phyloP scores from a whole-genome alignment of 257 asterid genomes.

The Solanum pinnatisectum region DNA sequence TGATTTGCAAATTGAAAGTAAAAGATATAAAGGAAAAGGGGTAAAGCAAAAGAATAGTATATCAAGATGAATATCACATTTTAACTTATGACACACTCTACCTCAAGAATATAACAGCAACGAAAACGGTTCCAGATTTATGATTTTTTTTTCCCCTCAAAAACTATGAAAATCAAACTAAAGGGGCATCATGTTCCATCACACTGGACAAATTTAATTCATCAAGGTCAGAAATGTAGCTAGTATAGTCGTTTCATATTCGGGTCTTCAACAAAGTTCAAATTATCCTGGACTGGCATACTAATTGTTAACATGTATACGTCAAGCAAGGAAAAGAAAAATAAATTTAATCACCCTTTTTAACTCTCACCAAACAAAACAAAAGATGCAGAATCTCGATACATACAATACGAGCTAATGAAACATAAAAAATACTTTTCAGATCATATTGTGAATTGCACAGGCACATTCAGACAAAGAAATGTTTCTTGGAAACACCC shows the following conservation, averaged over 20 bases:
- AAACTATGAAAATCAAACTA: background rate
- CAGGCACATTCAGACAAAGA: background rate
- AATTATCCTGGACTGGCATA: background rate
- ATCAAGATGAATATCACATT: background rate
- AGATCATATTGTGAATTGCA: background rate
- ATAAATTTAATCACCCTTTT: background rate
- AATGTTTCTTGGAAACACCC: background rate
- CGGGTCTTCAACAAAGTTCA: background rate
- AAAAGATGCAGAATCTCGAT: background rate
- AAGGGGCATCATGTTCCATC: background rate
- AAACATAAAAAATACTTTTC: background rate
- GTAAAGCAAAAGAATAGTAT: background rate
- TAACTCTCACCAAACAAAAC: background rate
- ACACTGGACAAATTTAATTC: background rate
- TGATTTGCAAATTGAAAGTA: background rate
- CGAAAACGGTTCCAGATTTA: background rate
- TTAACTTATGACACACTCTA: background rate
- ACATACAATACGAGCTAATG: background rate
- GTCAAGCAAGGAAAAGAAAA: background rate
- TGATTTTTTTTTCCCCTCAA: background rate
- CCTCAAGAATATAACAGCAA: background rate
- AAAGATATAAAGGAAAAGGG: background rate
- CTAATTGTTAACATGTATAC: background rate
- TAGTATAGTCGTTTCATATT: background rate
- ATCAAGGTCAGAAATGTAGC: background rate